These are phyloP conservation scores for Tremellales sp. DNA, from an alignment of 1,284 basidiomycete species.

Conservation along the genomic window DNA sequence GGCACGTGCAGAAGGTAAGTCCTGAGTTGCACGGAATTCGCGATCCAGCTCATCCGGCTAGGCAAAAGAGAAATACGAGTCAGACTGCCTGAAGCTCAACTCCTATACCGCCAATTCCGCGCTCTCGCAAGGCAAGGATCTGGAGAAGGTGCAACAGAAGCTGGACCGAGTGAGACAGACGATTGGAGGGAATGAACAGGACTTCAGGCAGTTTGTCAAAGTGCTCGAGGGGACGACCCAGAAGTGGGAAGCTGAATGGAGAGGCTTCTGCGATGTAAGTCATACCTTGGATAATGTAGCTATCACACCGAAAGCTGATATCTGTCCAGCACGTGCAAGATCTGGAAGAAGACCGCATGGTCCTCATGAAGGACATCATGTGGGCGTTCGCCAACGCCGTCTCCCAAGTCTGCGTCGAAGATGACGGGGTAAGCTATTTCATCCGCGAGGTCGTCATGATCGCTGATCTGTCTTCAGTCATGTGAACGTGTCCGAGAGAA, in stretches of 20 bases:
- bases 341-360: conserved; percentile 87
- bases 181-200: conserved; percentile 81
- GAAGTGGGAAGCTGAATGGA: conserved; percentile 95
- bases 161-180: conserved; percentile 85
- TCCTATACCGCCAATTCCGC: conserved; percentile 90
- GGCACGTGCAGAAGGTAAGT: conserved; percentile 66
- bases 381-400: conserved; percentile 96
- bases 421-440: conserved; percentile 70
- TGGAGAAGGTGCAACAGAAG: conserved; percentile 84
- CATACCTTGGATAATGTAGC: background rate
- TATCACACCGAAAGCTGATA: background rate
- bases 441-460: background rate
- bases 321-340: conserved; percentile 73
- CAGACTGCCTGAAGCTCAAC: conserved; percentile 91
- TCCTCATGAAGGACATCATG: conserved; percentile 89
- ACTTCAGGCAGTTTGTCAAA: conserved; percentile 82
- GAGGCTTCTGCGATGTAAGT: conserved; percentile 72
- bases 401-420: conserved; percentile 89
- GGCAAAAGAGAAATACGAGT: conserved; percentile 90
- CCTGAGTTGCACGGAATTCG: background rate
- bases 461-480: conserved; percentile 58
- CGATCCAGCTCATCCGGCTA: conserved; percentile 17
- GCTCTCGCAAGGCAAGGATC: conserved; percentile 86
- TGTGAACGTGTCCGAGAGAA: conserved; percentile 80
- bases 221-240: conserved; percentile 73